A percentile compares a stretch with the other conserved stretches of the same genome.
Evolutionary conservation across 306 rosid genomes (phyloP).

Genomic region (Comarum palustre): DNA sequence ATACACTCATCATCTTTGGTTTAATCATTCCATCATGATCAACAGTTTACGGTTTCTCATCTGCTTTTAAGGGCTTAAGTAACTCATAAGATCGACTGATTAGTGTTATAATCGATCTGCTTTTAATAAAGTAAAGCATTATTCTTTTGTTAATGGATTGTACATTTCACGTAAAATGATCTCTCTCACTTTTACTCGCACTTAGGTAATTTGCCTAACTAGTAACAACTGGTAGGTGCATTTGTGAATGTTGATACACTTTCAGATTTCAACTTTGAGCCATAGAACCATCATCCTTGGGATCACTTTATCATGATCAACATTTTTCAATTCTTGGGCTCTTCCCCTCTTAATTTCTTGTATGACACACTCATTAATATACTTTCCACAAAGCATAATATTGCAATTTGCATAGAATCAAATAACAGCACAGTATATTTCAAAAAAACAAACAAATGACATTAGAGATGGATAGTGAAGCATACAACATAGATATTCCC

Average conservation of each 20-base stretch:
- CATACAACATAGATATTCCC: constrained; percentile 39
- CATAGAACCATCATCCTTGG: constrained; percentile 1
- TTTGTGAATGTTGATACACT: background rate
- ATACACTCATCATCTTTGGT: background rate
- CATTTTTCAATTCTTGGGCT: background rate
- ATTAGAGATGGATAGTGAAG: background rate
- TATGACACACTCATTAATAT: background rate
- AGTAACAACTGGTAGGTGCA: background rate
- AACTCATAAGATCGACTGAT: too few relatives aligned
- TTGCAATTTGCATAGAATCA: constrained; percentile 28
- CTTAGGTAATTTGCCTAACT: background rate
- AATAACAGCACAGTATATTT: background rate
- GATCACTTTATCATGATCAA: constrained; percentile 1
- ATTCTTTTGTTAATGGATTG: too few relatives aligned
- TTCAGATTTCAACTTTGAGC: background rate
- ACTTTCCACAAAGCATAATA: constrained; percentile 22
- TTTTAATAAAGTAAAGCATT: too few relatives aligned
- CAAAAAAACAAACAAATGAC: background rate
- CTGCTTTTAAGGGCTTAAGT: too few relatives aligned
- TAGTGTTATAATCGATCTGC: too few relatives aligned
- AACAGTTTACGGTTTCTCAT: background rate
- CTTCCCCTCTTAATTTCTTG: constrained; percentile 1
- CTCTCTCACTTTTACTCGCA: background rate
- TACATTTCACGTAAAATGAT: background rate
- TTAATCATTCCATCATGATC: background rate